These are phyloP conservation scores for Talaromyces borbonicus DNA, from an alignment of 495 filamentous ascomycete genomes.

Conservation along the genomic window DNA sequence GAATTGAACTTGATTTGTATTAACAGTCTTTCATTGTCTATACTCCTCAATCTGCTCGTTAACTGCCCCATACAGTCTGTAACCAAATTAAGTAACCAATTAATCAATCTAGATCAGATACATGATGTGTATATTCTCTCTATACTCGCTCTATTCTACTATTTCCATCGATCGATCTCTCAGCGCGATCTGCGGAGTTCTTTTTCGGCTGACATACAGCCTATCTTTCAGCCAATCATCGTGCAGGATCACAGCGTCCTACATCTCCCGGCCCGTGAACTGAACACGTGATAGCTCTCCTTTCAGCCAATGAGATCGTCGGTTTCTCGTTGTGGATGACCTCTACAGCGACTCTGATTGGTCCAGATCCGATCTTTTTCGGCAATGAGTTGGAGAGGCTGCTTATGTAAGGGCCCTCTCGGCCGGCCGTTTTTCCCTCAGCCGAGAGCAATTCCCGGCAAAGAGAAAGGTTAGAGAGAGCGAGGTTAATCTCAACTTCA, in stretches of 20 bases:
- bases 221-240: too few relatives aligned
- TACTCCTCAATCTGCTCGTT: too few relatives aligned
- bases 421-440: conserved; percentile 9
- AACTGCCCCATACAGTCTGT: too few relatives aligned
- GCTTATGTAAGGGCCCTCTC: conserved; percentile 29
- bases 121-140: too few relatives aligned
- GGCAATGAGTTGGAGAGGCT: conserved; percentile 26
- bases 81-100: too few relatives aligned
- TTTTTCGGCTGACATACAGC: conserved; percentile 7
- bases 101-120: too few relatives aligned
- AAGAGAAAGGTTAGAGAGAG: too few relatives aligned
- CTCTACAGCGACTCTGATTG: conserved; percentile 25
- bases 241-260: background rate
- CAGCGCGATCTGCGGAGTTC: background rate
- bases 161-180: too few relatives aligned
- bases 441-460: conserved; percentile 14
- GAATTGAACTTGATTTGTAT: background rate
- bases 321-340: conserved; percentile 27
- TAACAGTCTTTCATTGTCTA: too few relatives aligned
- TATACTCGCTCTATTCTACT: too few relatives aligned
- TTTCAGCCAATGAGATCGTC: conserved; percentile 21
- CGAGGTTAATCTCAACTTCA: too few relatives aligned
- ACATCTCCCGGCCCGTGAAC: conserved; percentile 1
- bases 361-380: conserved; percentile 28
- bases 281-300: conserved; percentile 19